Evolutionary conservation across 345 rosid genomes (phyloP), one percentile per base, ranked within the genome.

Genomic region (Brassica carinata): DNA sequence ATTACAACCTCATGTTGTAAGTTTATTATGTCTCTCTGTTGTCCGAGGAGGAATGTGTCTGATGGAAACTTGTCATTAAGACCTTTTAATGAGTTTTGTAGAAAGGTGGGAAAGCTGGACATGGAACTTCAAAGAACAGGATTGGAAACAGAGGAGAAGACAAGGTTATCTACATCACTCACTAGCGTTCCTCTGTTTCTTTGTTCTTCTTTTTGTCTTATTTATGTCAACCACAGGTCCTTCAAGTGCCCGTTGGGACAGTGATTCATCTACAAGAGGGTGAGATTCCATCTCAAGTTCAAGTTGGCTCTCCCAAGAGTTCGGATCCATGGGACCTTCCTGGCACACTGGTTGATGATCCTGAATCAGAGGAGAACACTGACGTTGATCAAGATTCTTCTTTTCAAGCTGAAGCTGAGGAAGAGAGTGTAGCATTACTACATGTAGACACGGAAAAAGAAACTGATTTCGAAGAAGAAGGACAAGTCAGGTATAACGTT

Each of bases 241-340:
- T 95, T 72, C 90, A 67, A 74, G 99, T 95, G 30, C 99, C 99
- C 14, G 80, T 89, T 77, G 99, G 98, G 74, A 89, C 98, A 15
- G 96, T 93, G 72, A 85, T 93, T 87, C 99, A 95, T 89, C 91
- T 93, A 76, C 67, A 86, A 27, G 78, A 85, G 55, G 99, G 99
- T 68, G 96, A 91, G 77, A 86, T 91, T 71, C 89, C 94, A 34
- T 82, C 81, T 14, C 23, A 71, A 30, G 81, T 87, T 64, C 86
- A 87, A 83, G 51, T 13, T 64, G 68, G 69, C 8, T 83, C 91
- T 55, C 80, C 79, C 2, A 69, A 72, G 71, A 86, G 83, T 80
- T 79, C 87, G 79, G 96, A 93, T 85, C 99, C 98, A 2, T 95
- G 98, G 98, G 99, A 95, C 15, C 90, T 90, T 86, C 98, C 96